phyloP scores from a whole-genome alignment of 2,329 filamentous ascomycete species.

The Cyclaneusma minus region DNA sequence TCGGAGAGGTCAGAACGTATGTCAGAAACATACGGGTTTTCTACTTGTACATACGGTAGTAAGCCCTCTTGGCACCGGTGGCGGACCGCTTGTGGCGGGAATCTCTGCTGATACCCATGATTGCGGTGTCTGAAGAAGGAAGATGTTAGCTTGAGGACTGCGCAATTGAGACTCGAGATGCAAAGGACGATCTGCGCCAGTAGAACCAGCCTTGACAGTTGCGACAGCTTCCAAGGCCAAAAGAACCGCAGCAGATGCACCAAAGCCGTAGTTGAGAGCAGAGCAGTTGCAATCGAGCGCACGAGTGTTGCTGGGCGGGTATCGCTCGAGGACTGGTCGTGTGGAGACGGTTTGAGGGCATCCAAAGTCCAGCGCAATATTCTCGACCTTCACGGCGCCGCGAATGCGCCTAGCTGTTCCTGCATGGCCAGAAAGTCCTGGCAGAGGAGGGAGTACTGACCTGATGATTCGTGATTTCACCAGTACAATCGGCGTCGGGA shows the following conservation, averaged over 20 bases:
- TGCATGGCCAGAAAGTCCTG: neutral
- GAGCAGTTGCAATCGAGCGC: neutral
- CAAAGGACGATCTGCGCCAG: slow-evolving; percentile 1
- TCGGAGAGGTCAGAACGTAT: slow-evolving; percentile 58
- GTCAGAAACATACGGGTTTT: slow-evolving; percentile 50
- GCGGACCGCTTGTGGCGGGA: slow-evolving; percentile 99
- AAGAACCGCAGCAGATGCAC: neutral
- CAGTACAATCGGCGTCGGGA: slow-evolving; percentile 26
- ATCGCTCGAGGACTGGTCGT: slow-evolving; percentile 1
- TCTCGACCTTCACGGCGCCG: neutral
- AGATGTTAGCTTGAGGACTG: slow-evolving; percentile 12
- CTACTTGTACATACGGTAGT: slow-evolving; percentile 69
- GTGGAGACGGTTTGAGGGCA: neutral
- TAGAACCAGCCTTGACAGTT: slow-evolving; percentile 1
- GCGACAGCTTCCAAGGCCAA: too few species aligned
- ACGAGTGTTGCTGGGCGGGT: slow-evolving; percentile 6
- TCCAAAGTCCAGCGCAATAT: slow-evolving; percentile 1
- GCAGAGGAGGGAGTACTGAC: slow-evolving; percentile 21
- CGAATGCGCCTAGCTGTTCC: neutral
- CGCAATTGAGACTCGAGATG: slow-evolving; percentile 3
- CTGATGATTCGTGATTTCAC: slow-evolving; percentile 32
- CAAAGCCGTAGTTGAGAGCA: slow-evolving; percentile 1
- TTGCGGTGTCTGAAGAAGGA: slow-evolving; percentile 48
- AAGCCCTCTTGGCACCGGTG: slow-evolving; percentile 93
- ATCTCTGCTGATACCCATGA: slow-evolving; percentile 99